Conservation (phyloP, 1,284 basidiomycete species). For the Cryptococcus sp. region DNA sequence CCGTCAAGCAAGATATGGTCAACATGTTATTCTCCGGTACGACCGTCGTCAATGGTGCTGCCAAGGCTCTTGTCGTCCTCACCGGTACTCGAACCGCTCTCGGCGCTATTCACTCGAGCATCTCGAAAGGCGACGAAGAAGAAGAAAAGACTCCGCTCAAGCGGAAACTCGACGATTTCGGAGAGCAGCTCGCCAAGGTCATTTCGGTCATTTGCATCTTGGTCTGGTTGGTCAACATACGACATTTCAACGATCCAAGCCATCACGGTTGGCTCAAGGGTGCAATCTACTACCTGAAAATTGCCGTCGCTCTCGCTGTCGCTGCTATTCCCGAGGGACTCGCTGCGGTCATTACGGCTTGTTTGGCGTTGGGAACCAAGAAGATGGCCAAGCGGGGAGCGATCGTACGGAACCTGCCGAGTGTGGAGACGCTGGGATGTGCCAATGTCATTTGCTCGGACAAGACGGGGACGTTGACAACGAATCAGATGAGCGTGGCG, state of each 20-base stretch:
- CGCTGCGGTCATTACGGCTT: conserved; percentile 94
- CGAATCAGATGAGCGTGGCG: conserved; percentile 92
- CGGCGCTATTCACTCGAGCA: conserved; percentile 90
- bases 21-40: conserved; percentile 94
- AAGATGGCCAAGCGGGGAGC: conserved; percentile 98
- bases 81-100: conserved; percentile 84
- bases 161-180: conserved; percentile 92
- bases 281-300: conserved; percentile 96
- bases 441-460: conserved; percentile 96
- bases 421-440: conserved; percentile 91
- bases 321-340: conserved; percentile 94
- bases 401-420: conserved; percentile 91
- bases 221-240: conserved; percentile 91
- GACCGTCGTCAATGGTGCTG: conserved; percentile 84
- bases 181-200: conserved; percentile 91
- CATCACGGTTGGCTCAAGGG: conserved; percentile 85
- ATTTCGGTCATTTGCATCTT: conserved; percentile 91
- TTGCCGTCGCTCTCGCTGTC: conserved; percentile 90
- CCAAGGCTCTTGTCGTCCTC: conserved; percentile 73
- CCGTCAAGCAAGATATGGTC: conserved; percentile 92
- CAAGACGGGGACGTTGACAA: conserved; percentile 86
- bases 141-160: conserved; percentile 92
- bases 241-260: conserved; percentile 86
- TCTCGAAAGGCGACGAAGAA: conserved; percentile 48
- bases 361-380: conserved; percentile 88